Evolutionary conservation across 768 basidiomycete species (phyloP).

Genomic region (Termitomyces titanicus): DNA sequence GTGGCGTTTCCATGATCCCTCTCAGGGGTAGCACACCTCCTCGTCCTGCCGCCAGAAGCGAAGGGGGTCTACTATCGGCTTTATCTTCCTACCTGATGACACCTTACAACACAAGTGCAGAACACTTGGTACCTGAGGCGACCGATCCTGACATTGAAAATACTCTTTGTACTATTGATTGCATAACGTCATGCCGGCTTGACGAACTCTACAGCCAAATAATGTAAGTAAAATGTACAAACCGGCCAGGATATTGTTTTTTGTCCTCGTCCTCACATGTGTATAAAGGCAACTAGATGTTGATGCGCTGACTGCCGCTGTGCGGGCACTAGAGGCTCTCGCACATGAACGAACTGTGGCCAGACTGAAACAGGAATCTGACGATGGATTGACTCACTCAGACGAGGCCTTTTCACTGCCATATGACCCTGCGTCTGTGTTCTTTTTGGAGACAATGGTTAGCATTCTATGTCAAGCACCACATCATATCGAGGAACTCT

Average conservation of each 20-base stretch:
- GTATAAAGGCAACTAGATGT: slow-evolving; percentile 65
- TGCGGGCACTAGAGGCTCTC: slow-evolving; percentile 84
- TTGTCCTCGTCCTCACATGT: not conserved
- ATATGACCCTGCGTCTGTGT: slow-evolving; percentile 94
- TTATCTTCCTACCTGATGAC: slow-evolving; percentile 96
- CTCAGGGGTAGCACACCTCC: slow-evolving; percentile 71
- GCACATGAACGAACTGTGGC: slow-evolving; percentile 90
- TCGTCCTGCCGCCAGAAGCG: slow-evolving; percentile 58
- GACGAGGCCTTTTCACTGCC: slow-evolving; percentile 58
- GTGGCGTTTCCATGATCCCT: slow-evolving; percentile 92
- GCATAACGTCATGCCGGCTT: slow-evolving; percentile 87
- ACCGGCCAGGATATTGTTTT: not conserved
- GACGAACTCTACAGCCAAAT: slow-evolving; percentile 95
- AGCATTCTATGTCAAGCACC: slow-evolving; percentile 79
- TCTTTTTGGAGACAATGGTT: slow-evolving; percentile 92
- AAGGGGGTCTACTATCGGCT: slow-evolving; percentile 91
- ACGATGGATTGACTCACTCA: slow-evolving; percentile 45
- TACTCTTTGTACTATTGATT: slow-evolving; percentile 93
- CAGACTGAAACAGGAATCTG: slow-evolving; percentile 63
- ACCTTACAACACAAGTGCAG: slow-evolving; percentile 76
- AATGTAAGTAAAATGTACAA: slow-evolving; percentile 50
- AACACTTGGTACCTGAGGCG: slow-evolving; percentile 81
- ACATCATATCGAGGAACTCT: slow-evolving; percentile 81
- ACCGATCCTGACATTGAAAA: slow-evolving; percentile 91
- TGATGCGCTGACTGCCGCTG: slow-evolving; percentile 77